Percentiles rank a stretch among this genome's conserved stretches.
phyloP scores from a whole-genome alignment of 2,329 filamentous ascomycete genomes.

The Phialophora verrucosa region DNA sequence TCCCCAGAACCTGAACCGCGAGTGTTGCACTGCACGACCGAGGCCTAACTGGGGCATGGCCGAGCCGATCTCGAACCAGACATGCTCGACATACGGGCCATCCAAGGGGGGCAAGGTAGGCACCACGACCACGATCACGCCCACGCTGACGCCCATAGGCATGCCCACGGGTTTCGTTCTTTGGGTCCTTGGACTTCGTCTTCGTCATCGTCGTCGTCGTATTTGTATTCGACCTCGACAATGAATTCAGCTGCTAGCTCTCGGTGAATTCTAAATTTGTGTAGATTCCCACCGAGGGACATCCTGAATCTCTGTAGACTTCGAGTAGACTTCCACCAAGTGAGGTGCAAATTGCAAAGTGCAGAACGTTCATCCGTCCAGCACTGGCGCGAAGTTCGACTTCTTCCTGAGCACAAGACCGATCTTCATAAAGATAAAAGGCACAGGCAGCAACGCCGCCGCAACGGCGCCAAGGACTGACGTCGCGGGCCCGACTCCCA shows the following conservation, averaged over 20 bases:
- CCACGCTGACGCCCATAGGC: background rate
- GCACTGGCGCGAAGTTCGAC: conserved; percentile 51
- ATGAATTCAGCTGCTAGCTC: background rate
- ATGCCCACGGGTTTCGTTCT: background rate
- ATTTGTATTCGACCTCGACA: background rate
- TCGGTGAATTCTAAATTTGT: background rate
- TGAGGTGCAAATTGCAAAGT: too few species aligned
- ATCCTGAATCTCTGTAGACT: too few species aligned
- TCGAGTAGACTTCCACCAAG: too few species aligned
- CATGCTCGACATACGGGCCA: too few species aligned
- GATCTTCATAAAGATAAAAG: conserved; percentile 54
- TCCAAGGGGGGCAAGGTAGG: background rate
- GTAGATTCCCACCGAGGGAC: too few species aligned
- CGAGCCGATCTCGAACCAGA: background rate
- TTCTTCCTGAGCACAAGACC: conserved; percentile 49
- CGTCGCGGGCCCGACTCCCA: conserved; percentile 52
- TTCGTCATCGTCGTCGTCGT: background rate
- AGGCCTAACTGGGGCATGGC: too few species aligned
- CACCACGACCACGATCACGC: background rate
- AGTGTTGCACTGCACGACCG: background rate
- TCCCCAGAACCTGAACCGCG: background rate
- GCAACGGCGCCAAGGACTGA: conserved; percentile 52
- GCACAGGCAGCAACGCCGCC: conserved; percentile 50
- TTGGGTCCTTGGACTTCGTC: background rate
- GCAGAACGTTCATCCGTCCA: conserved; percentile 12